Percentiles rank a stretch among this genome's conserved stretches.
These are phyloP conservation scores for Anastatica hierochuntica DNA, from an alignment of 345 rosid genomes.

Conservation along the genomic window DNA sequence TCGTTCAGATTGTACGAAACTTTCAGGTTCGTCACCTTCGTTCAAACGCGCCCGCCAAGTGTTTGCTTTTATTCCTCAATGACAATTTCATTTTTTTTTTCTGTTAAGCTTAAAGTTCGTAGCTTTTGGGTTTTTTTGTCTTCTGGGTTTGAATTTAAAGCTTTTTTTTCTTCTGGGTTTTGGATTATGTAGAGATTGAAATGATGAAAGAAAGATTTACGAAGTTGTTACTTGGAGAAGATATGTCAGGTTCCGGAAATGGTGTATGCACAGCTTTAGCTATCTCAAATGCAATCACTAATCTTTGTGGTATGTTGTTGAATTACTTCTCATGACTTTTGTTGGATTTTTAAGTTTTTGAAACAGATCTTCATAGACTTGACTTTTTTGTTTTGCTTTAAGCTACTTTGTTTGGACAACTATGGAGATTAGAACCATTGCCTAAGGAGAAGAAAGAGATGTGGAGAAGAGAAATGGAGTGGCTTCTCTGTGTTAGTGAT, in stretches of 20 bases:
- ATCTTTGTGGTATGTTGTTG: constrained; percentile 35
- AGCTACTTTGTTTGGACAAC: constrained; percentile 89
- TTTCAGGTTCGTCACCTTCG: constrained; percentile 39
- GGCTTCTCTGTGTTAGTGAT: constrained; percentile 72
- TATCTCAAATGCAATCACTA: constrained; percentile 46
- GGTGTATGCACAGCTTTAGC: constrained; percentile 76
- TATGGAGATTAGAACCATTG: constrained; percentile 89
- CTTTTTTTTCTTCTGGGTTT: no score
- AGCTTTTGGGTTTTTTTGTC: not conserved
- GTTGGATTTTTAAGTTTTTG: no score
- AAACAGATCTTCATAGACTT: no score
- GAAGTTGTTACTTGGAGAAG: constrained; percentile 63
- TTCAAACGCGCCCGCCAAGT: constrained; percentile 2
- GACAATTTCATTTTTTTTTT: not conserved
- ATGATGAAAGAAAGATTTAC: constrained; percentile 58
- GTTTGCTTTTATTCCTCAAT: constrained; percentile 17
- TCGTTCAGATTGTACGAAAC: constrained; percentile 25
- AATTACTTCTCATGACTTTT: no score
- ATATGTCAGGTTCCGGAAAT: constrained; percentile 77
- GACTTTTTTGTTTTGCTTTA: not conserved
- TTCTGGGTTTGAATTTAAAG: no score
- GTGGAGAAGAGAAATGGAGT: constrained; percentile 98
- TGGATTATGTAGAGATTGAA: constrained; percentile 45
- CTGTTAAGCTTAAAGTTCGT: not conserved
- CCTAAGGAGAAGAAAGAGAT: constrained; percentile 60